Evolutionary conservation across 306 rosid species (phyloP).

Genomic region (Vigna unguiculata): DNA sequence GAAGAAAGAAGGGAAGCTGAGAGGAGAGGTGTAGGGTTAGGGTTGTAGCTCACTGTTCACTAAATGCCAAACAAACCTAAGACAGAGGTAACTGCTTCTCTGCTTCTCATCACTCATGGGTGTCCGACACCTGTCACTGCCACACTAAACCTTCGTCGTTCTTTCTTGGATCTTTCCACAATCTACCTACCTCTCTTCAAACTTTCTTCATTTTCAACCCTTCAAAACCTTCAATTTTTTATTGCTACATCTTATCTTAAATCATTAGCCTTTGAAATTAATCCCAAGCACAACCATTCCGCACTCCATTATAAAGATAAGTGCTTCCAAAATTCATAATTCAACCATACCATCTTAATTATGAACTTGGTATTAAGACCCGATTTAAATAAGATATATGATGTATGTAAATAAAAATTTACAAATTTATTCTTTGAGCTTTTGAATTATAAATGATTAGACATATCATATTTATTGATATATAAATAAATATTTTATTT

Average conservation of each 20-base stretch:
- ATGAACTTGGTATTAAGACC: no score
- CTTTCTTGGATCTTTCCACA: not conserved
- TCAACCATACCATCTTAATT: no score
- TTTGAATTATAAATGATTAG: no score
- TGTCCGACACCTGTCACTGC: conserved; percentile 37
- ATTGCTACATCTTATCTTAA: conserved; percentile 27
- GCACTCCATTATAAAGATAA: not conserved
- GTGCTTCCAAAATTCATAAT: not conserved
- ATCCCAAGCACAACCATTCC: not conserved
- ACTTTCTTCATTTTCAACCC: conserved; percentile 16
- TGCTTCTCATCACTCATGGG: conserved; percentile 8
- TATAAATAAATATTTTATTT: no score
- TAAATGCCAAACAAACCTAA: conserved; percentile 33
- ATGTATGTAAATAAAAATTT: no score
- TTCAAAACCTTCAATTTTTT: not conserved
- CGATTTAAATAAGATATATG: no score
- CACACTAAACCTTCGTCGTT: conserved; percentile 14
- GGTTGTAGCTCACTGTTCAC: not conserved
- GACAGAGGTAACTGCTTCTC: conserved; percentile 31
- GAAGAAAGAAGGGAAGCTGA: not conserved
- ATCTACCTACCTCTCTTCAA: not conserved
- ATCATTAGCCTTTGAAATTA: conserved; percentile 35
- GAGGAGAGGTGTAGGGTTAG: not conserved
- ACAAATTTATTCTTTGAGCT: no score
- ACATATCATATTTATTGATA: no score